phyloP scores from a whole-genome alignment of 1,284 basidiomycete species.

The Leccinum subspadiceum region DNA sequence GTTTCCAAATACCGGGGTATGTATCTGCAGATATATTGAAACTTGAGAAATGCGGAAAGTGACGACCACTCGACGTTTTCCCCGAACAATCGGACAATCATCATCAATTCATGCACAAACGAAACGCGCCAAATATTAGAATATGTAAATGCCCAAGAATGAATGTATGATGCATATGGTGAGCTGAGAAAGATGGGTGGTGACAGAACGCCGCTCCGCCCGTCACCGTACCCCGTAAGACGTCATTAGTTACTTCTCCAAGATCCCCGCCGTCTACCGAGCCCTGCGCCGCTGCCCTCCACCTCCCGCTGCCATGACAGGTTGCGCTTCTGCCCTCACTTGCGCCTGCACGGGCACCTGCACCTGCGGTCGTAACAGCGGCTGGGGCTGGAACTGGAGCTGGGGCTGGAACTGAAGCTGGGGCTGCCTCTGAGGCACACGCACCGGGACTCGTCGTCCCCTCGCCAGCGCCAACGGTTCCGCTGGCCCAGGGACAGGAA shows the following conservation, averaged over 20 bases:
- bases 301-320: conserved; percentile 7
- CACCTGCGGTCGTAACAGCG: not conserved
- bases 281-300: conserved; percentile 6
- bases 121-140: not conserved
- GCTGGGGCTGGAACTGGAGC: not conserved
- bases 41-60: not conserved
- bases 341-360: not conserved
- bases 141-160: not conserved
- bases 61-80: not conserved
- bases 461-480: conserved; percentile 1
- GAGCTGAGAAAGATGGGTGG: not conserved
- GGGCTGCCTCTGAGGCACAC: not conserved
- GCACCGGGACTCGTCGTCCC: not conserved
- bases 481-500: not conserved
- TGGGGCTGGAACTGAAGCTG: not conserved
- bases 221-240: not conserved
- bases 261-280: conserved; percentile 3
- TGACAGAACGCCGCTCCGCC: not conserved
- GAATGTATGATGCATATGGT: not conserved
- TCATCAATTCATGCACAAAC: not conserved
- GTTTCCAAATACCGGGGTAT: not conserved
- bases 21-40: not conserved
- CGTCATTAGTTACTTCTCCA: not conserved
- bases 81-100: not conserved
- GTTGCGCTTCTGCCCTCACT: not conserved